Evolutionary conservation across 352 stramenopile genomes (phyloP), one percentile per base, ranked within the genome.

Genomic region (Phytophthora brassicae): DNA sequence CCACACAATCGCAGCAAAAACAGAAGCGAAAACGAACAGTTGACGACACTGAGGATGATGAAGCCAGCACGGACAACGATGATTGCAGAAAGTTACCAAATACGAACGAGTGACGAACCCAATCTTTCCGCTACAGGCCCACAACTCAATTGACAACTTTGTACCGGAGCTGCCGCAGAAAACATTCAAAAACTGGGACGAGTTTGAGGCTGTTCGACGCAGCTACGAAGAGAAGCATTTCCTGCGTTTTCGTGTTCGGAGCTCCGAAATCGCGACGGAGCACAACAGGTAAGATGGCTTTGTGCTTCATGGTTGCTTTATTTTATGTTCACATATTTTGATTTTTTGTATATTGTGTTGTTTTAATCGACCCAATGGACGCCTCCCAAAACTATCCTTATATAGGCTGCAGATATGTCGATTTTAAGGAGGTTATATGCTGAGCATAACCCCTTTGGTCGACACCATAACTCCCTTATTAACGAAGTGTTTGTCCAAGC

Each of bases 341-440:
- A 24, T 6, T 20, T 52, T 52, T n/a, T n/a, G n/a, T n/a, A n/a
- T n/a, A n/a, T n/a, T n/a, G 14, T 52, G 45, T 38, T 52, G 45
- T 29, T 39, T 41, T 41, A 52, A 28, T 2, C n/a, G n/a, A n/a
- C n/a, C n/a, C 26, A 31, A 31, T 31, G 26, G 26, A 31, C 26
- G 26, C 26, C 26, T 31, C 4, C 26, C 26, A 31, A 31, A 31
- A 31, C 26, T 31, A 31, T 31, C 26, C 4, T 31, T 9, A 31
- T 31, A 31, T 31, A 4, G 4, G 26, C 26, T 9, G 26, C 26
- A 31, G 26, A 31, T 31, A 31, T 31, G 26, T 31, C 26, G 26
- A 31, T 8, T 31, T 31, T 31, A 31, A 31, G 26, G 26, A 8
- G 8, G 26, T 8, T 31, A 8, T 31, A 31, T 31, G 26, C 26